Conservation (phyloP, 768 basidiomycete species). For the Macrolepiota dolichaula region DNA sequence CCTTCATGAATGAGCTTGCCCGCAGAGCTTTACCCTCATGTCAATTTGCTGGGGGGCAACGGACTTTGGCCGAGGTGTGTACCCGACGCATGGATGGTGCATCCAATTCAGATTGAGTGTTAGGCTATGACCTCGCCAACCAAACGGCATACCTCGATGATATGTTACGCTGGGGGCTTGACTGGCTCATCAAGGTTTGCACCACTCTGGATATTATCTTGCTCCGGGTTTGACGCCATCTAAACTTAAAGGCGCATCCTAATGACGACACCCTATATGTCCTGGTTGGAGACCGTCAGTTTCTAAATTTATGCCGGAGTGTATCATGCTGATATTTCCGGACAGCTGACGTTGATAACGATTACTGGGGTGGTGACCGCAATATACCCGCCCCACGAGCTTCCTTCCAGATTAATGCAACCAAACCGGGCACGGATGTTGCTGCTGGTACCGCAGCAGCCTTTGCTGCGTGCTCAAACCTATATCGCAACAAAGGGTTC, state of each 20-base stretch:
- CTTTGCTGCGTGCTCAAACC: conserved; percentile 80
- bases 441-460: conserved; percentile 84
- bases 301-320: neutral
- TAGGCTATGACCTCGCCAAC: conserved; percentile 80
- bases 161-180: conserved; percentile 86
- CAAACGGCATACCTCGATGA: conserved; percentile 91
- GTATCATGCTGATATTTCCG: conserved; percentile 8
- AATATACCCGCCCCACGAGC: conserved; percentile 72
- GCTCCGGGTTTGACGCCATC: neutral
- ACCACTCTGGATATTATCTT: neutral
- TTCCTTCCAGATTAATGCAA: conserved; percentile 75
- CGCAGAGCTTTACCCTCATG: conserved; percentile 76
- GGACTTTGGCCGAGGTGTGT: conserved; percentile 72
- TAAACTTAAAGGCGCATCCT: conserved; percentile 67
- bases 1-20: neutral
- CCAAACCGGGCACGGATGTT: conserved; percentile 85
- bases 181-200: conserved; percentile 86
- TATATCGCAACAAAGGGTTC: conserved; percentile 67
- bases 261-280: conserved; percentile 69
- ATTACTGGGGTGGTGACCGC: conserved; percentile 89
- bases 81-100: neutral
- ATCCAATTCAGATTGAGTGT: neutral
- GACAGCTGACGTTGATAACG: conserved; percentile 59
- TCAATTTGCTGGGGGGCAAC: conserved; percentile 89
- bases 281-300: conserved; percentile 65